A percentile compares a stretch with the other conserved stretches of the same genome.
phyloP scores from a whole-genome alignment of 805 yeast species.

The Kockiozyma suomiensis region DNA sequence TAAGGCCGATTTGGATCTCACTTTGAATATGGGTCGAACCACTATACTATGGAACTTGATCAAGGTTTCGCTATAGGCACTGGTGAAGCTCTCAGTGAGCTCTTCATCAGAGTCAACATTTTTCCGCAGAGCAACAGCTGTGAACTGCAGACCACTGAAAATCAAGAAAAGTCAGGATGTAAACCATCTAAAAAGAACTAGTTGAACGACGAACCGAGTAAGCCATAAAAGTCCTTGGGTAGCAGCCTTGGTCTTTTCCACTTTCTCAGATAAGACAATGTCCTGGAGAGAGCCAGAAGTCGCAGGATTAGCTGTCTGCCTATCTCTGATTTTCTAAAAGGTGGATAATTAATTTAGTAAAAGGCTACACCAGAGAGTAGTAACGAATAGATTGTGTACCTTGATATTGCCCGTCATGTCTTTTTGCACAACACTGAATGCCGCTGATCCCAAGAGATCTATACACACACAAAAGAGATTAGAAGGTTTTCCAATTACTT shows the following conservation, averaged over 20 bases:
- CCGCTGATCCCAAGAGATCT: slow-evolving; percentile 79
- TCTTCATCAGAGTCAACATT: slow-evolving; percentile 67
- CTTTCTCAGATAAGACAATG: slow-evolving; percentile 70
- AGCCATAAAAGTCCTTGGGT: slow-evolving; percentile 92
- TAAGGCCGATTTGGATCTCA: slow-evolving; percentile 1
- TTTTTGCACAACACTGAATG: slow-evolving; percentile 79
- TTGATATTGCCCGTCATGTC: slow-evolving; percentile 87
- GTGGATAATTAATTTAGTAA: background rate
- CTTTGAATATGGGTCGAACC: slow-evolving; percentile 80
- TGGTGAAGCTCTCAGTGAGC: slow-evolving; percentile 75
- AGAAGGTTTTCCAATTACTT: too few relatives aligned
- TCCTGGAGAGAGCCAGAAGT: slow-evolving; percentile 72
- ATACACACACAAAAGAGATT: background rate
- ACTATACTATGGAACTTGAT: slow-evolving; percentile 80
- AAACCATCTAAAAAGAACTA: too few relatives aligned
- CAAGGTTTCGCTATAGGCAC: slow-evolving; percentile 80
- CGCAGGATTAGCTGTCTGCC: slow-evolving; percentile 66
- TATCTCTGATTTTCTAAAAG: slow-evolving; percentile 60
- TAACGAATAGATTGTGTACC: slow-evolving; percentile 27
- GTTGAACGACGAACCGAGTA: slow-evolving; percentile 45
- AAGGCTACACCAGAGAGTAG: background rate
- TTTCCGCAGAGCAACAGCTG: slow-evolving; percentile 86
- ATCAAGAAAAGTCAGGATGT: background rate
- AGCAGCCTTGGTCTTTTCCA: slow-evolving; percentile 66
- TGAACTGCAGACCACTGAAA: slow-evolving; percentile 78